These are phyloP conservation scores for Metarhizium robertsii DNA, from an alignment of 2,329 filamentous ascomycete species.

Conservation along the genomic window DNA sequence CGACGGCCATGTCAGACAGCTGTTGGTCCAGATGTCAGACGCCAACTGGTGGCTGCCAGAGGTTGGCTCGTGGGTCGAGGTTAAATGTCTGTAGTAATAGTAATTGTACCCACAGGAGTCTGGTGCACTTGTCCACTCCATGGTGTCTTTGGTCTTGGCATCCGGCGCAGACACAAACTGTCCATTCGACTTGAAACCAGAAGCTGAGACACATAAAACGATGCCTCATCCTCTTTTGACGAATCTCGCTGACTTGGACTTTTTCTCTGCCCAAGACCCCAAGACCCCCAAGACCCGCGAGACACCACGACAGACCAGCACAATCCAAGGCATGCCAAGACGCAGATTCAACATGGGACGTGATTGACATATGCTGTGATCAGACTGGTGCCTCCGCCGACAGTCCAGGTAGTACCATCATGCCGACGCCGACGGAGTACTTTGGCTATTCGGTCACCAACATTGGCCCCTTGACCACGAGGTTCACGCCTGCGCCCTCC, in stretches of 20 bases:
- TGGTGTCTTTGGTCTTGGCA: background rate
- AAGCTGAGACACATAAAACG: background rate
- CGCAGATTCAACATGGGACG: background rate
- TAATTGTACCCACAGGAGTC: too few relatives aligned
- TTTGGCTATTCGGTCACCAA: slow-evolving; percentile 16
- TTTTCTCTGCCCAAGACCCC: background rate
- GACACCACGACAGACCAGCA: background rate
- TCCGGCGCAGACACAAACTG: background rate
- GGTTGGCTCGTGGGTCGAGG: too few relatives aligned
- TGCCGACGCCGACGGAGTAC: slow-evolving; percentile 16
- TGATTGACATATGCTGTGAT: background rate
- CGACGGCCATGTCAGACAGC: background rate
- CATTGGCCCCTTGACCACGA: slow-evolving; percentile 20
- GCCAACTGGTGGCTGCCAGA: background rate
- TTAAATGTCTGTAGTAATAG: too few relatives aligned
- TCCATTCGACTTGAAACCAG: background rate
- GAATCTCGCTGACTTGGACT: background rate
- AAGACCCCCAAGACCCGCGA: background rate
- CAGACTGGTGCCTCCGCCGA: background rate
- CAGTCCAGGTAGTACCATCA: slow-evolving; percentile 5
- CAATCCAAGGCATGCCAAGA: background rate
- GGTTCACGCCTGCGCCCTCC: slow-evolving; percentile 15
- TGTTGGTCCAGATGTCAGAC: background rate
- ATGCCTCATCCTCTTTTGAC: background rate
- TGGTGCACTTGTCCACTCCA: background rate